Conservation (phyloP, 768 basidiomycete species). For the Boletellus sp. region DNA sequence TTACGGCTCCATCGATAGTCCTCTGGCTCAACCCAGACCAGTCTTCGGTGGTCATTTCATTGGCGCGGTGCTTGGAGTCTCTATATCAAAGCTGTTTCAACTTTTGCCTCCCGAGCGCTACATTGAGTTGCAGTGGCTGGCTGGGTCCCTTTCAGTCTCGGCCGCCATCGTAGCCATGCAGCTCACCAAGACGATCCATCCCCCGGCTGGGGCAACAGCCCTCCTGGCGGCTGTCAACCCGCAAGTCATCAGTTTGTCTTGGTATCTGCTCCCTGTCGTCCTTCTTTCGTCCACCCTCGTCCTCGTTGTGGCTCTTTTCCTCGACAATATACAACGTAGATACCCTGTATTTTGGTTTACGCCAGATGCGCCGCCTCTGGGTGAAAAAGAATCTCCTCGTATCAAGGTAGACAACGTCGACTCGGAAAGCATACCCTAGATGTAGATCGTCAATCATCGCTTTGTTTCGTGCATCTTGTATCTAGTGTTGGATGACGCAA, state of each 20-base stretch:
- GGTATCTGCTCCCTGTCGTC: constrained; percentile 53
- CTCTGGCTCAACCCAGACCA: constrained; percentile 50
- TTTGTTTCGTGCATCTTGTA: neutral
- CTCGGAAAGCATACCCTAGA: neutral
- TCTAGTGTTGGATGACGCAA: neutral
- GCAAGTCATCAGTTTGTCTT: constrained; percentile 42
- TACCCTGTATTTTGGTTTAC: constrained; percentile 45
- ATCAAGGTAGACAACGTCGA: neutral
- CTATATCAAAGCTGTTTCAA: constrained; percentile 49
- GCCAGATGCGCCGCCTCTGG: constrained; percentile 5
- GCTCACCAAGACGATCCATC: constrained; percentile 49
- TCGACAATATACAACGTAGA: constrained; percentile 50
- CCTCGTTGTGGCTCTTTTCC: constrained; percentile 42
- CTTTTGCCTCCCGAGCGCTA: constrained; percentile 44
- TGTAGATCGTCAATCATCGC: constrained; percentile 5
- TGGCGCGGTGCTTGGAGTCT: constrained; percentile 44
- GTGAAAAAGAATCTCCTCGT: neutral
- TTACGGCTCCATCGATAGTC: constrained; percentile 50
- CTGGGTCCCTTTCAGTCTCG: constrained; percentile 37
- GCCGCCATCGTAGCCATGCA: constrained; percentile 47
- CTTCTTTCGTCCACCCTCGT: constrained; percentile 45
- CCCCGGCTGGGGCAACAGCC: constrained; percentile 58
- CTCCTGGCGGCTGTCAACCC: constrained; percentile 44
- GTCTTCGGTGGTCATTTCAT: constrained; percentile 43
- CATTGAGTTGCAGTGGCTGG: constrained; percentile 43